Conservation (phyloP, 2,329 filamentous ascomycete species). For the Pyricularia pennisetigena region DNA sequence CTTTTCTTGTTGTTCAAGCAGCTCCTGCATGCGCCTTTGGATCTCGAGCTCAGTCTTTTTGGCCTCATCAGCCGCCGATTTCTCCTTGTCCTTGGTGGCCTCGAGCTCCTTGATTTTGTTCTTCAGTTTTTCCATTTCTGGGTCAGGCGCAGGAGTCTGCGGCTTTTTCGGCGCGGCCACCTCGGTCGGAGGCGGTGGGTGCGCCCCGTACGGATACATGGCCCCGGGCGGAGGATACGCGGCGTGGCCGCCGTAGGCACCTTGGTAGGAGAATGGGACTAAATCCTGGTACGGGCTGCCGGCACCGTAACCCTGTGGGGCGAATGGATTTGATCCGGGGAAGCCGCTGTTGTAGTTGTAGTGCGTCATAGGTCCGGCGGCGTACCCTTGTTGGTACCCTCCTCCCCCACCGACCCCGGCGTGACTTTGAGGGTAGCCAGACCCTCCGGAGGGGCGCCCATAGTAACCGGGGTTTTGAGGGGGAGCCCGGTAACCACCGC, state of each 20-base stretch:
- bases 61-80: conserved; percentile 15
- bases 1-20: conserved; percentile 10
- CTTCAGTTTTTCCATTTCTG: conserved; percentile 51
- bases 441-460: conserved; percentile 15
- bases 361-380: conserved; percentile 32
- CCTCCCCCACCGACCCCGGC: conserved; percentile 27
- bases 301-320: conserved; percentile 23
- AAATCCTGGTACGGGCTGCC: conserved; percentile 30
- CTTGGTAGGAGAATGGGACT: conserved; percentile 31
- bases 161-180: conserved; percentile 18
- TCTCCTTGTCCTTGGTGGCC: conserved; percentile 28
- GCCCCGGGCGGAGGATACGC: conserved; percentile 11
- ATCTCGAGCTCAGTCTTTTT: conserved; percentile 21
- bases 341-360: conserved; percentile 25
- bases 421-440: conserved; percentile 37
- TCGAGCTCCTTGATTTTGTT: conserved; percentile 45
- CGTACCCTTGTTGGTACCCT: neutral
- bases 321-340: conserved; percentile 31
- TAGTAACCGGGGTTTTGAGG: conserved; percentile 19
- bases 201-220: conserved; percentile 29
- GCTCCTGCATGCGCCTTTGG: conserved; percentile 16
- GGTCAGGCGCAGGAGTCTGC: conserved; percentile 33
- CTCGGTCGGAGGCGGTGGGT: conserved; percentile 33
- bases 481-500: conserved; percentile 15
- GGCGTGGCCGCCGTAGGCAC: conserved; percentile 20